Conservation (phyloP, 495 filamentous ascomycete species). For the Trichoderma virens region DNA sequence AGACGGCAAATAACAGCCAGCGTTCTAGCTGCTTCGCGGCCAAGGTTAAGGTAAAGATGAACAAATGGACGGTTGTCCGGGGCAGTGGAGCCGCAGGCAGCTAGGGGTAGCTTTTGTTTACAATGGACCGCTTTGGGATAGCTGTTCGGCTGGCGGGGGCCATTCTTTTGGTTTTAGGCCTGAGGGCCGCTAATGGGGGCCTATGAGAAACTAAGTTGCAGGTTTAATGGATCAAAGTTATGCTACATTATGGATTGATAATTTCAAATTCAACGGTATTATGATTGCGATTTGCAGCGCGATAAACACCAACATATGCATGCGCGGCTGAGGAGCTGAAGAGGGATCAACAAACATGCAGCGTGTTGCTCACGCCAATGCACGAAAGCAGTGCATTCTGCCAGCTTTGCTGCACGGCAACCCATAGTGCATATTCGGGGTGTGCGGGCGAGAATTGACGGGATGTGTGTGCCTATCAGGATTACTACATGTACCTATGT, state of each 20-base stretch:
- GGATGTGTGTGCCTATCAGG: too few species aligned
- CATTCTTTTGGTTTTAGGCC: too few species aligned
- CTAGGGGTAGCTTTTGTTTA: slow-evolving; percentile 14
- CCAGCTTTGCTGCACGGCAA: neutral
- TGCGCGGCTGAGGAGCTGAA: neutral
- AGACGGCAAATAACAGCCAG: neutral
- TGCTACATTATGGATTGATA: too few species aligned
- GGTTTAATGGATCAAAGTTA: too few species aligned
- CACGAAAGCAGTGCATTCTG: neutral
- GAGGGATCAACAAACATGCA: slow-evolving; percentile 1
- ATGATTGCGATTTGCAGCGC: too few species aligned
- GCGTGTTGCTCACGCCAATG: neutral
- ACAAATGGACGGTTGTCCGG: slow-evolving; percentile 7
- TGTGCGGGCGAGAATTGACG: too few species aligned
- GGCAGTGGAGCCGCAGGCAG: neutral
- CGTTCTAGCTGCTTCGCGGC: neutral
- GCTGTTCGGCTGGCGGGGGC: neutral
- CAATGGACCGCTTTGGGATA: slow-evolving; percentile 11
- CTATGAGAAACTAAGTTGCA: too few species aligned
- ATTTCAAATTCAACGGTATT: too few species aligned
- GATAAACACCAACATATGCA: too few species aligned
- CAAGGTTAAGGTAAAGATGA: neutral
- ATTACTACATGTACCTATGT: too few species aligned
- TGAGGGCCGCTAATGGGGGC: neutral
- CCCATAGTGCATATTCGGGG: neutral